Evolutionary conservation across 2,329 filamentous ascomycete genomes (phyloP).

Genomic region (Eurotiales sp.): DNA sequence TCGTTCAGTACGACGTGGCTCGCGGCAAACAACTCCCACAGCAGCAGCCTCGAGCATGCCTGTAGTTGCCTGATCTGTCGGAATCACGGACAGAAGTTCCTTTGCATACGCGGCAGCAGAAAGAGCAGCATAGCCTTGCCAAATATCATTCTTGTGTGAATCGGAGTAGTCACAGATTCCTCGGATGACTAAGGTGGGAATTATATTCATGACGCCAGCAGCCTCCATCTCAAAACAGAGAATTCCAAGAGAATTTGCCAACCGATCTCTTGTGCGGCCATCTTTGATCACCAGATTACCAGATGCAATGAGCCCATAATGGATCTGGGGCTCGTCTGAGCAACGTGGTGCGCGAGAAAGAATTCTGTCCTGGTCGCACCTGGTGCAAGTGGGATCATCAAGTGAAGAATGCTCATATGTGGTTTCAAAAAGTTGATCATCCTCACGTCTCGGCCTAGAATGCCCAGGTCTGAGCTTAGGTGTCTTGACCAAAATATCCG

Average conservation of each 20-base stretch:
- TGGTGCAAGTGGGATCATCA: not conserved
- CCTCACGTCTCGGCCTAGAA: not conserved
- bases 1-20: not conserved
- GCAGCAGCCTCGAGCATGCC: not conserved
- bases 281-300: conserved; percentile 12
- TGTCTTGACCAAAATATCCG: not conserved
- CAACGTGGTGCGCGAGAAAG: not conserved
- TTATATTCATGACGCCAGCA: not conserved
- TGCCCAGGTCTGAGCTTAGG: not conserved
- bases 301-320: conserved; percentile 5
- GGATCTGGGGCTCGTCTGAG: not conserved
- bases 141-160: conserved; percentile 20
- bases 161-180: conserved; percentile 20
- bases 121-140: conserved; percentile 21
- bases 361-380: not conserved
- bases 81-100: not conserved
- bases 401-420: not conserved
- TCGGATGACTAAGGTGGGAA: conserved; percentile 22
- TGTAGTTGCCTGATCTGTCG: not conserved
- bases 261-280: not conserved
- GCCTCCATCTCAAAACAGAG: conserved; percentile 6
- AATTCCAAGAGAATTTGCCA: not conserved
- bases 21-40: not conserved
- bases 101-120: conserved; percentile 1
- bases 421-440: not conserved